phyloP scores from a whole-genome alignment of 495 filamentous ascomycete species.

The Neurospora sp. region DNA sequence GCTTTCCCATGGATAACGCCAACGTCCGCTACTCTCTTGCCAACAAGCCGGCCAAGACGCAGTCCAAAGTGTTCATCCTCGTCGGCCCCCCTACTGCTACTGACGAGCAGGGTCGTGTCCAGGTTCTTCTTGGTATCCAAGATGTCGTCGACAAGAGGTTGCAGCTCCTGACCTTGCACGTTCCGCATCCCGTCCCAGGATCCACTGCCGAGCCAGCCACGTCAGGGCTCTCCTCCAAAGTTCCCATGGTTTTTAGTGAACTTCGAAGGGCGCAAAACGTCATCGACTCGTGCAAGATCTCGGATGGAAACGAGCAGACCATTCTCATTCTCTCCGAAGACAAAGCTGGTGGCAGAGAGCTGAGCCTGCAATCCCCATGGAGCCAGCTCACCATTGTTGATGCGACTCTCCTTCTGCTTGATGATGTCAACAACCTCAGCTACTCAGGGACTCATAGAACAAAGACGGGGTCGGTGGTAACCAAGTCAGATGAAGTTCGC shows the following conservation, averaged over 20 bases:
- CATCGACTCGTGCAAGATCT: constrained; percentile 64
- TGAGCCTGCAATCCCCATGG: constrained; percentile 73
- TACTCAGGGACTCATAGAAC: constrained; percentile 24
- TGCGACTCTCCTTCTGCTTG: constrained; percentile 33
- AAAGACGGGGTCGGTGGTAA: background rate
- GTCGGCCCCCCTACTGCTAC: constrained; percentile 44
- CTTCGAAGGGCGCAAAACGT: constrained; percentile 47
- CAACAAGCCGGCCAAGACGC: constrained; percentile 34
- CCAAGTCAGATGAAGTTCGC: constrained; percentile 8
- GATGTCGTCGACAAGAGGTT: constrained; percentile 56
- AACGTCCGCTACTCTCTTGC: constrained; percentile 47
- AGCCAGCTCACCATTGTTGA: constrained; percentile 47
- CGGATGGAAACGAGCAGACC: constrained; percentile 52
- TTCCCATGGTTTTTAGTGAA: constrained; percentile 30
- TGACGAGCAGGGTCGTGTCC: constrained; percentile 37
- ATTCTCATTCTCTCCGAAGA: constrained; percentile 61
- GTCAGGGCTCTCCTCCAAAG: constrained; percentile 12
- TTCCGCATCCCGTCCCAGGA: constrained; percentile 24
- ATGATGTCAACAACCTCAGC: constrained; percentile 29
- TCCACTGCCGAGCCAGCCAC: background rate
- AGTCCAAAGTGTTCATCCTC: constrained; percentile 56
- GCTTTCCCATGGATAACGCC: constrained; percentile 52
- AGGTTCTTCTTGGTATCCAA: constrained; percentile 59
- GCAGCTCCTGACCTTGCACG: constrained; percentile 53
- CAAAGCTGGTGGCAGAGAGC: constrained; percentile 48